Evolutionary conservation across 2,329 filamentous ascomycete genomes (phyloP).

Genomic region (Calonectria naviculata): DNA sequence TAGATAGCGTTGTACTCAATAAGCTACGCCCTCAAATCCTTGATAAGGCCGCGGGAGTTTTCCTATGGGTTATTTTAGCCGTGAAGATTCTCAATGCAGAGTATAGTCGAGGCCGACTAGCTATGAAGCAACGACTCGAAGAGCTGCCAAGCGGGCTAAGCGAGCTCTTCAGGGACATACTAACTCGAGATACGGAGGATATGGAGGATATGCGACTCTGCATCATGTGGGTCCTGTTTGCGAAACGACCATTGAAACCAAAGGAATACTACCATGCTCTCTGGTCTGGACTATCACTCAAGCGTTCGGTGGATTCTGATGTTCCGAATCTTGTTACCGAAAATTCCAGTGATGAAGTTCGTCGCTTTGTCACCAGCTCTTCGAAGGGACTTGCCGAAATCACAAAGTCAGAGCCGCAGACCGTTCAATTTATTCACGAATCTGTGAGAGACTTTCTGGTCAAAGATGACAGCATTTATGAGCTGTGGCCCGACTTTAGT

Average conservation of each 20-base stretch:
- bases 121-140: constrained; percentile 42
- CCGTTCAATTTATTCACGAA: not conserved
- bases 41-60: constrained; percentile 53
- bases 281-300: not conserved
- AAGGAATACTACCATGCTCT: constrained; percentile 55
- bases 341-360: not conserved
- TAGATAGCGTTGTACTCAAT: not conserved
- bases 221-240: constrained; percentile 65
- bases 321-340: not conserved
- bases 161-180: constrained; percentile 62
- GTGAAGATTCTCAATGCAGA: constrained; percentile 51
- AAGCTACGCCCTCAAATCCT: constrained; percentile 39
- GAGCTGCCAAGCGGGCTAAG: constrained; percentile 52
- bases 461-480: not conserved
- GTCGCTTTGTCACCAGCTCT: not conserved
- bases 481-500: not conserved
- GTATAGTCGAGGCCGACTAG: constrained; percentile 38
- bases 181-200: constrained; percentile 58
- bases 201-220: constrained; percentile 55
- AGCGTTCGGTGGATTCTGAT: constrained; percentile 39
- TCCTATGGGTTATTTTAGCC: constrained; percentile 57
- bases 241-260: constrained; percentile 53
- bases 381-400: not conserved
- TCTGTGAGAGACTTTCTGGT: not conserved
- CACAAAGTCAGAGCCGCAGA: not conserved